A percentile compares a stretch with the other conserved stretches of the same genome.
These are phyloP conservation scores for Lepidopterella palustris DNA, from an alignment of 495 filamentous ascomycete species.

Conservation along the genomic window DNA sequence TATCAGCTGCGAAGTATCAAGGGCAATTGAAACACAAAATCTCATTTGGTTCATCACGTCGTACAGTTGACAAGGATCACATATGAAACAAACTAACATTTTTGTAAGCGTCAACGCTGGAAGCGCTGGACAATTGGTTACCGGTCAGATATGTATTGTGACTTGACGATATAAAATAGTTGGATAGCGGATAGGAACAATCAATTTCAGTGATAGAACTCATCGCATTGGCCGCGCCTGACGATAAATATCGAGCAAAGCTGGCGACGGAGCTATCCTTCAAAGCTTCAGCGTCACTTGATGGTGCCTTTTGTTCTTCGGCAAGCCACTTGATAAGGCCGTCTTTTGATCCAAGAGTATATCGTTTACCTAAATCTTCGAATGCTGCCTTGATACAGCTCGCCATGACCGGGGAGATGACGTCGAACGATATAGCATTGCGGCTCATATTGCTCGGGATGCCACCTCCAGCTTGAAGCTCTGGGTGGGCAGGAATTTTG, in stretches of 20 bases:
- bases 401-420: conserved; percentile 10
- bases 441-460: conserved; percentile 5
- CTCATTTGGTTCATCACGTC: not conserved
- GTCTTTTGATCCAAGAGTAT: conserved; percentile 16
- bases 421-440: conserved; percentile 11
- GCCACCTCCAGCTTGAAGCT: conserved; percentile 28
- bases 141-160: conserved; percentile 95
- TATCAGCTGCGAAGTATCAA: no score
- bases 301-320: conserved; percentile 14
- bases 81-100: conserved; percentile 50
- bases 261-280: conserved; percentile 19
- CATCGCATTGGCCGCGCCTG: conserved; percentile 17
- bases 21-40: not conserved
- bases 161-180: conserved; percentile 86
- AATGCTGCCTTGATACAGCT: conserved; percentile 16
- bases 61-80: not conserved
- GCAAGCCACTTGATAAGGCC: conserved; percentile 19
- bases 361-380: conserved; percentile 19
- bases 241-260: conserved; percentile 16
- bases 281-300: conserved; percentile 6
- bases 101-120: conserved; percentile 74
- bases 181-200: conserved; percentile 59
- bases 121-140: conserved; percentile 81
- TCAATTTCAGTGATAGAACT: conserved; percentile 8
- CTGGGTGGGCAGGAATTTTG: conserved; percentile 23